phyloP scores from a whole-genome alignment of 176 grass and related monocot species.

The Oryza meyeriana region DNA sequence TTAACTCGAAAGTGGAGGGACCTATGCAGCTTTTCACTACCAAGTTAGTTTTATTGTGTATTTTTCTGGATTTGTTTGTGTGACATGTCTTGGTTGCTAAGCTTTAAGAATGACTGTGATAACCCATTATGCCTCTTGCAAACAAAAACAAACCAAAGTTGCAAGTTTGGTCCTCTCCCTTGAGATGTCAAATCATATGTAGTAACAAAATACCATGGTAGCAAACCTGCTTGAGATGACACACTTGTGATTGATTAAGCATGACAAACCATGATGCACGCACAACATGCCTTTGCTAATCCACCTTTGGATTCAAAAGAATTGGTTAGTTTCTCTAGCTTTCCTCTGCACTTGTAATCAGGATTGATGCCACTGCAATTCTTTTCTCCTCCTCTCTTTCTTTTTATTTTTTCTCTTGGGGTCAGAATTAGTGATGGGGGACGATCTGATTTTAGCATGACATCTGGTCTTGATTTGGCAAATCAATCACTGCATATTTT shows the following conservation, averaged over 20 bases:
- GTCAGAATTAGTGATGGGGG: constrained; percentile 32
- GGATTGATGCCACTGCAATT: constrained; percentile 19
- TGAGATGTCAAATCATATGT: neutral
- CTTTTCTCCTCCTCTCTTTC: neutral
- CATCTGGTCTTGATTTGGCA: constrained; percentile 29
- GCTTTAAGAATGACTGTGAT: neutral
- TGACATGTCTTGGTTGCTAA: neutral
- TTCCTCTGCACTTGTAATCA: neutral
- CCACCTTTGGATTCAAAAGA: constrained; percentile 24
- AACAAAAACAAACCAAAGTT: neutral
- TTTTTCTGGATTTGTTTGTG: neutral
- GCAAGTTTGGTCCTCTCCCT: neutral
- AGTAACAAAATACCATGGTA: neutral
- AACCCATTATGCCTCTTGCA: neutral
- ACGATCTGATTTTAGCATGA: constrained; percentile 23
- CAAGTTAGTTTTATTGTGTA: neutral
- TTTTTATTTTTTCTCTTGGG: neutral
- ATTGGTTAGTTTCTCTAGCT: neutral
- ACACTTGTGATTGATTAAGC: constrained; percentile 7
- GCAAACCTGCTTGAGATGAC: neutral
- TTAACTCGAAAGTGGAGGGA: neutral
- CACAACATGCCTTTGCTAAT: constrained; percentile 17
- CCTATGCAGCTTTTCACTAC: neutral
- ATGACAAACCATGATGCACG: constrained; percentile 19
- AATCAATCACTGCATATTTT: constrained; percentile 33